Evolutionary conservation across 257 asterid species (phyloP), one percentile per base, ranked within the genome.

Genomic region (Eustoma russellianum): DNA sequence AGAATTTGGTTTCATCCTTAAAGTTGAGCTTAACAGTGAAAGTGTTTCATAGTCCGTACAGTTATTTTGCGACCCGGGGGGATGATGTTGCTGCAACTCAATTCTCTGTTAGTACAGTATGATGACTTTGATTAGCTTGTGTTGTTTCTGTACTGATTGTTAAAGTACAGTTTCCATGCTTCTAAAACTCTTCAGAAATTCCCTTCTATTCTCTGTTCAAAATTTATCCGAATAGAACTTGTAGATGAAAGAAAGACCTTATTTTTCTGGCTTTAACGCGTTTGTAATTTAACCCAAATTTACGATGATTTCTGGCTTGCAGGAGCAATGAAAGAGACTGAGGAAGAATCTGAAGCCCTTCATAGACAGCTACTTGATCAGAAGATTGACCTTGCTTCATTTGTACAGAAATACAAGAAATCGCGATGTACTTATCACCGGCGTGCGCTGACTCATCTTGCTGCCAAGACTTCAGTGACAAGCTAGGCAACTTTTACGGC

Each of bases 351-450:
- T 7, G 94, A 92, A 70, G 71, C 78, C 28, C 78, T 88, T 40
- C 95, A 87, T 61, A 67, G 74, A 54, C 93, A 88, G 82, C 93
- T 88, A 50, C 86, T 92, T 60, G 88, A 77, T 40, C 53, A 79
- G 50, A 95, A 88, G 72, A 78, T 71, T 9, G 97, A 92, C 67
- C 79, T 79, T 33, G 14, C 86, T 46, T 65, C 86, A n/a, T 92
- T 85, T 38, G 72, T 85, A 28, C 94, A 81, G 58, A 92, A 85
- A 68, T 85, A 83, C 76, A 92, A 83, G 88, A 92, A 85, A 78
- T 62, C 81, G 74, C 85, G 94, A 7, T 19, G 60, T 49, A 69
- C 81, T 2, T 85, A 76, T 69, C 97, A 92, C 52, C 88, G 66
- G 53, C 86, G 88, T 0, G 78, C 97, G 16, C 87, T 92, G 19